Evolutionary conservation across 202 grass and related monocot genomes (phyloP).

Genomic region (Cymbopogon flexuosus): DNA sequence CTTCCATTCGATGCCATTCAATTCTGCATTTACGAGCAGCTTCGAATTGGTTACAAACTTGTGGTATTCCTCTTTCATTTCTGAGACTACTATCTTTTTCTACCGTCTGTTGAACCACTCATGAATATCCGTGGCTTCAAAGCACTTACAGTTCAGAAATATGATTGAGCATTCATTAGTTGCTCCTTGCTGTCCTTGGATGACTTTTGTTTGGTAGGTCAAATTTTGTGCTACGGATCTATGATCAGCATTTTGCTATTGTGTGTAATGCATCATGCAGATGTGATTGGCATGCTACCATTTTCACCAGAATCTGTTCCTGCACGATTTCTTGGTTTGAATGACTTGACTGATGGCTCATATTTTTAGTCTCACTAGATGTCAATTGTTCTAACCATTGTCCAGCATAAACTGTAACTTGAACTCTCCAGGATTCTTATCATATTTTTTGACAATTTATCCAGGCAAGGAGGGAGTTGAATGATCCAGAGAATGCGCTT

Average conservation of each 20-base stretch:
- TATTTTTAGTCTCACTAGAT: background rate
- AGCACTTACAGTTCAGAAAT: background rate
- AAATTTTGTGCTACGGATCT: background rate
- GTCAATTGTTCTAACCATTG: background rate
- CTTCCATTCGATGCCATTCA: conserved; percentile 90
- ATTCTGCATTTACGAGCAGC: conserved; percentile 92
- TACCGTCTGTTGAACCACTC: background rate
- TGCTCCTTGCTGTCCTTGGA: background rate
- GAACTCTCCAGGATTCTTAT: background rate
- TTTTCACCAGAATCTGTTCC: background rate
- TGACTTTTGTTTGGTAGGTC: background rate
- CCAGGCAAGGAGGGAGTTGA: background rate
- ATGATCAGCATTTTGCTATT: background rate
- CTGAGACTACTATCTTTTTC: background rate
- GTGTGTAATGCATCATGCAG: background rate
- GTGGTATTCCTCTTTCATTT: background rate
- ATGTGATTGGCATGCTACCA: background rate
- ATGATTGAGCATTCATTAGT: background rate
- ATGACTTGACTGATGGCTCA: background rate
- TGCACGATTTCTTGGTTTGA: background rate
- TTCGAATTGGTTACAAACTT: conserved; percentile 48
- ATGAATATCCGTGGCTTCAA: background rate
- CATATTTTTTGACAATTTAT: background rate
- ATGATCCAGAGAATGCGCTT: background rate
- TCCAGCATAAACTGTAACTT: background rate